These are phyloP conservation scores for Aspergillus sp. DNA, from an alignment of 2,329 filamentous ascomycete species.

Conservation along the genomic window DNA sequence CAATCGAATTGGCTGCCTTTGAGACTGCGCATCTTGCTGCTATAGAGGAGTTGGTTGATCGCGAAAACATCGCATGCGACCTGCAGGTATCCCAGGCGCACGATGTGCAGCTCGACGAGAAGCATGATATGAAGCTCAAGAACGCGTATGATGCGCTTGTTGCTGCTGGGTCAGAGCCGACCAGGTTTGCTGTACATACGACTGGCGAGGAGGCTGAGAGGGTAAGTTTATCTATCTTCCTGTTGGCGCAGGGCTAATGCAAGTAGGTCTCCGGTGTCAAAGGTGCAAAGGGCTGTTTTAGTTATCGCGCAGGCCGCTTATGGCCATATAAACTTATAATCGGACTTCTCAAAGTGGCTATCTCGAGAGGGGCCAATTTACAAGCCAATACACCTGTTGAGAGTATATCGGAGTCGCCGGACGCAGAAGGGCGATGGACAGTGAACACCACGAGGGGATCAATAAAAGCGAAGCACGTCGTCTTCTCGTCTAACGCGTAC, in stretches of 20 bases:
- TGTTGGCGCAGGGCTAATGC: no score
- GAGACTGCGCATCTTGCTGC: conserved; percentile 41
- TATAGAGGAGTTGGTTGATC: conserved; percentile 39
- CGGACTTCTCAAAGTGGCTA: conserved; percentile 60
- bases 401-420: conserved; percentile 14
- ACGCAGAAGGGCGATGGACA: background rate
- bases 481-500: conserved; percentile 85
- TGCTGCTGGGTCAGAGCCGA: background rate
- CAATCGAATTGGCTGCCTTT: conserved; percentile 39
- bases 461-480: conserved; percentile 63
- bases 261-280: conserved; percentile 12
- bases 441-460: conserved; percentile 62
- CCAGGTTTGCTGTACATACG: background rate
- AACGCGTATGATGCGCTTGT: background rate
- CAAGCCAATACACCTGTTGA: conserved; percentile 53
- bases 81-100: conserved; percentile 40
- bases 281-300: conserved; percentile 35
- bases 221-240: background rate
- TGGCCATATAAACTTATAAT: conserved; percentile 78
- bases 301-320: conserved; percentile 34
- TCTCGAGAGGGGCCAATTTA: conserved; percentile 48
- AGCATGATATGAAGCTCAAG: conserved; percentile 17
- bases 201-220: background rate
- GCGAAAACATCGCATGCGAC: conserved; percentile 47
- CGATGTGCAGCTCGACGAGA: conserved; percentile 40